Evolutionary conservation across 1,284 basidiomycete species (phyloP), one percentile per base, ranked within the genome.

Genomic region (Takashimella koratensis): DNA sequence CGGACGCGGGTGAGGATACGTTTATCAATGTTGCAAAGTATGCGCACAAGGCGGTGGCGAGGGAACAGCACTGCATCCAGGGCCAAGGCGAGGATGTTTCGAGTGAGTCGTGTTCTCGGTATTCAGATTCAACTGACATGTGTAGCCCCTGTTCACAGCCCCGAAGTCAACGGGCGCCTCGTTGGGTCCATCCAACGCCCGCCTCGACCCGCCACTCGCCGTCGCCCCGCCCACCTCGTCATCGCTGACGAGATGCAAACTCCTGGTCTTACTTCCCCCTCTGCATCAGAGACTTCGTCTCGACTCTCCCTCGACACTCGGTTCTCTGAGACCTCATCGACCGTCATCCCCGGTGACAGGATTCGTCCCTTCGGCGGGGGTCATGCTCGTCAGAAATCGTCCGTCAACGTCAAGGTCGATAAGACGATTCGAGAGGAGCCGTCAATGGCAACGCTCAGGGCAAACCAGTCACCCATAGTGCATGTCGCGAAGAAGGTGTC

Each of bases 401-500:
- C 69, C 0, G 62, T 61, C 6, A 58, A 56, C 1, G 60, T 71
- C 39, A 57, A 63, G 21, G 42, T 62, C 30, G 64, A 71, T 22
- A 53, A 64, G 1, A 74, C 70, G 2, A 72, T 74, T 51, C 60
- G 51, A 12, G 70, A 74, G 52, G 70, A 71, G 58, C 53, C 64
- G 3, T 72, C 71, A 1, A 56, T 57, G 21, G 58, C 62, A 8
- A 68, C 68, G 13, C 52, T 71, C 13, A 61, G 62, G 12, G n/a
- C 16, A 40, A 26, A 8, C 10, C 13, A 21, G 10, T 22, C 25
- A 4, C 30, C 20, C 23, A 20, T 21, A 21, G 43, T n/a, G n/a
- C n/a, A n/a, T n/a, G n/a, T n/a, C n/a, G n/a, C n/a, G n/a, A n/a
- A n/a, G n/a, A n/a, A n/a, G n/a, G n/a, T n/a, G n/a, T n/a, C n/a